Conservation (phyloP, 176 grass and related monocot species). For the Tillandsia fasciculata region DNA sequence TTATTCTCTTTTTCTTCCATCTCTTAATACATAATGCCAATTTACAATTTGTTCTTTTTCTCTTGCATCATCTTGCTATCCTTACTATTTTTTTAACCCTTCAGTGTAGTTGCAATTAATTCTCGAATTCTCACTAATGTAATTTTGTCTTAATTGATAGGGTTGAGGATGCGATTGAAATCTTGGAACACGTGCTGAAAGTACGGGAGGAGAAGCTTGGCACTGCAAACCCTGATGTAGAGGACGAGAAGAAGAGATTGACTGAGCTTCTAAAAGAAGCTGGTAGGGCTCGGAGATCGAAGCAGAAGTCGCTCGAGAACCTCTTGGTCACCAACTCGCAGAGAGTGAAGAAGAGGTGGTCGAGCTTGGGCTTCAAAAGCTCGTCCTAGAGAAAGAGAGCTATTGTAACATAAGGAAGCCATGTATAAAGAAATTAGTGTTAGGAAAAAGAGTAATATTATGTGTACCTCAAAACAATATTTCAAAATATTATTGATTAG, state of each 20-base stretch:
- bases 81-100: no score
- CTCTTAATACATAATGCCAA: no score
- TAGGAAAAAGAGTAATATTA: not conserved
- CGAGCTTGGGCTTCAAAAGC: slow-evolving; percentile 79
- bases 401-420: slow-evolving; percentile 46
- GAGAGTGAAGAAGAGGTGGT: slow-evolving; percentile 83
- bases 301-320: slow-evolving; percentile 74
- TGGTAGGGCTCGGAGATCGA: slow-evolving; percentile 61
- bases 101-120: not conserved
- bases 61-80: no score
- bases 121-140: not conserved
- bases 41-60: no score
- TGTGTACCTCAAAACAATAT: no score
- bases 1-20: no score
- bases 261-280: slow-evolving; percentile 81
- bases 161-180: slow-evolving; percentile 89
- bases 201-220: slow-evolving; percentile 91
- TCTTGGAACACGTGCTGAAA: slow-evolving; percentile 88
- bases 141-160: slow-evolving; percentile 18
- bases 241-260: slow-evolving; percentile 86
- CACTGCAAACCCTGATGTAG: slow-evolving; percentile 83
- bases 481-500: no score
- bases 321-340: slow-evolving; percentile 41
- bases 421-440: slow-evolving; percentile 47
- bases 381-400: slow-evolving; percentile 9